These are phyloP conservation scores for Murraya koenigii DNA, from an alignment of 345 rosid species.

Conservation along the genomic window DNA sequence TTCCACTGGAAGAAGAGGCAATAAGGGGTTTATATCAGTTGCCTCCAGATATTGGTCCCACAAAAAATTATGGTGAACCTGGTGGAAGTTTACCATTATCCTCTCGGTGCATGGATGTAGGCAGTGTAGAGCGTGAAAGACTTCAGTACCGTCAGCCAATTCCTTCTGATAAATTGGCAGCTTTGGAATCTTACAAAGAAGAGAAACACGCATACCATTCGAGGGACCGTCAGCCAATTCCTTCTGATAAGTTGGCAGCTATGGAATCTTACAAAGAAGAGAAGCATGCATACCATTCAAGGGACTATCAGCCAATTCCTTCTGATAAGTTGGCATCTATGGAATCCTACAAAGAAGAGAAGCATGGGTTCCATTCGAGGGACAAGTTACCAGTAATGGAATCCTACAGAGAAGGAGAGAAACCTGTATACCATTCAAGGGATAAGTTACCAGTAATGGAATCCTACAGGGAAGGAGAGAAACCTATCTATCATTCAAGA, in stretches of 20 bases:
- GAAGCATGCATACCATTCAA: neutral
- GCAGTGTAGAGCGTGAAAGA: constrained; percentile 31
- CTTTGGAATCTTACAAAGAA: neutral
- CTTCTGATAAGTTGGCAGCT: constrained; percentile 17
- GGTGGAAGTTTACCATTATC: constrained; percentile 22
- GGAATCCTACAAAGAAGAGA: constrained; percentile 26
- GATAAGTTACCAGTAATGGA: constrained; percentile 13
- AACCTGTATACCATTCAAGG: constrained; percentile 30
- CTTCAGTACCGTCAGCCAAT: constrained; percentile 17
- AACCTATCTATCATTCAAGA: constrained; percentile 28
- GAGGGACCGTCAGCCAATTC: neutral
- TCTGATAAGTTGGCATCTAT: constrained; percentile 23
- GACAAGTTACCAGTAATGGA: constrained; percentile 16
- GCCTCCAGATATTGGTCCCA: constrained; percentile 28
- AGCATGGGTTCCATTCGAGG: neutral
- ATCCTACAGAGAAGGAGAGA: constrained; percentile 35
- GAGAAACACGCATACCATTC: neutral
- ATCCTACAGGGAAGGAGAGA: constrained; percentile 18
- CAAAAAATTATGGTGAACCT: constrained; percentile 34
- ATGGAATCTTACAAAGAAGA: constrained; percentile 28
- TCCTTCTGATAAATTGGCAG: constrained; percentile 4
- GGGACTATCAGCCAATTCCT: constrained; percentile 28
- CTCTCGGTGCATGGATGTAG: constrained; percentile 22
- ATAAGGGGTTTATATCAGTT: constrained; percentile 28
- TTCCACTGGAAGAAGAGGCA: constrained; percentile 34